A percentile compares a stretch with the other conserved stretches of the same genome.
phyloP scores from a whole-genome alignment of 2,329 filamentous ascomycete species.

The Cordyceps fumosorosea region DNA sequence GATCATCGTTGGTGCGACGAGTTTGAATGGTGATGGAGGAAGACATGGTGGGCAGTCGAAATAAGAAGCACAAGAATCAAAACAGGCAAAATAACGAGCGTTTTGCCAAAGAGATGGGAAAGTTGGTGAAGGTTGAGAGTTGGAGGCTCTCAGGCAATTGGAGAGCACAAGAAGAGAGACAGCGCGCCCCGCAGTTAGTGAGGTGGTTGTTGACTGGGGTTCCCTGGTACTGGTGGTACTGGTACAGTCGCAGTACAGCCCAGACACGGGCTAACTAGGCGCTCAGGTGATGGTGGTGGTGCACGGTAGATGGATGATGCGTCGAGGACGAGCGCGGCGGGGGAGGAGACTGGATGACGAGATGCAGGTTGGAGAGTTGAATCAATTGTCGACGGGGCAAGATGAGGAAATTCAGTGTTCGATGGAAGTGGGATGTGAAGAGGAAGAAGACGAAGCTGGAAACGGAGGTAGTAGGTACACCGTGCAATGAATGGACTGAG shows the following conservation, averaged over 20 bases:
- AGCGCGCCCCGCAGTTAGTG: background rate
- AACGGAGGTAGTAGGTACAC: background rate
- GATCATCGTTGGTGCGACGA: conserved; percentile 28
- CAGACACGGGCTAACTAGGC: background rate
- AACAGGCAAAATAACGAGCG: background rate
- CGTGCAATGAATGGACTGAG: no score
- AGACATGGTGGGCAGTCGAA: conserved; percentile 42
- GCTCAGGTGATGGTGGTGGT: conserved; percentile 6
- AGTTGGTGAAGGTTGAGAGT: conserved; percentile 13
- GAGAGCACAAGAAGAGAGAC: background rate
- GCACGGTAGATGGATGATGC: background rate
- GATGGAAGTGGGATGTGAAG: background rate
- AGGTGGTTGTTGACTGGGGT: conserved; percentile 1
- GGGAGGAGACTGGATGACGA: background rate
- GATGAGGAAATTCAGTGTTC: background rate
- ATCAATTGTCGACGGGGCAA: background rate
- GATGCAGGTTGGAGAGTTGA: background rate
- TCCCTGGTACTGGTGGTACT: background rate
- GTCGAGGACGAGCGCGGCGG: background rate
- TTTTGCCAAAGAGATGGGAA: conserved; percentile 2
- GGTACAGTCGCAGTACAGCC: background rate
- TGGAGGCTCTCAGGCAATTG: background rate
- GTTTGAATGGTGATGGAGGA: conserved; percentile 64
- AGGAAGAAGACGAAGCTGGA: background rate
- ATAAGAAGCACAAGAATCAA: background rate